A percentile compares a stretch with the other conserved stretches of the same genome.
phyloP scores from a whole-genome alignment of 1,284 basidiomycete genomes.

The Apiotrichum akiyoshidainum region DNA sequence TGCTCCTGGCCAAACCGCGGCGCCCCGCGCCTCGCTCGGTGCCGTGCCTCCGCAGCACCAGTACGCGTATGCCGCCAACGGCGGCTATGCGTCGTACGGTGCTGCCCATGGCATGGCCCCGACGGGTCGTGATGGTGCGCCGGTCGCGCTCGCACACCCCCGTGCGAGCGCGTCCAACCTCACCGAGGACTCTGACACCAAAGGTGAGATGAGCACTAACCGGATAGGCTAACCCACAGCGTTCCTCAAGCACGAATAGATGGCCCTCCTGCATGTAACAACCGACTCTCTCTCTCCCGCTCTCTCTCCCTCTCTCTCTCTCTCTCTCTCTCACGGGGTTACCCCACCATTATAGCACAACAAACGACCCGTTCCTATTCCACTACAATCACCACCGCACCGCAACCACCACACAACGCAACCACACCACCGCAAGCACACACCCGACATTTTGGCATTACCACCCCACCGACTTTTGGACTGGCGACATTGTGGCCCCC shows the following conservation, averaged over 20 bases:
- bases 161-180: constrained; percentile 7
- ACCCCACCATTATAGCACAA: neutral
- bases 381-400: neutral
- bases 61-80: constrained; percentile 3
- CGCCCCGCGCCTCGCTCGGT: constrained; percentile 7
- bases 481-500: neutral
- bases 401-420: neutral
- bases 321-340: neutral
- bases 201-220: constrained; percentile 1
- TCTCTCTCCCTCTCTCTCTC: neutral
- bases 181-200: constrained; percentile 3
- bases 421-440: neutral
- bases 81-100: constrained; percentile 11
- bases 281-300: neutral
- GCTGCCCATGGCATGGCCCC: constrained; percentile 2
- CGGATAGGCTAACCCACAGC: constrained; percentile 5
- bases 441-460: neutral
- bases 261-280: constrained; percentile 5
- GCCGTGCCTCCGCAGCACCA: constrained; percentile 2
- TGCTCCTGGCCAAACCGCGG: constrained; percentile 7
- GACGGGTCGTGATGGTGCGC: constrained; percentile 4
- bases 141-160: neutral
- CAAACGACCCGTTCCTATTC: neutral
- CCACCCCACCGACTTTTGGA: constrained; percentile 1
- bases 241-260: constrained; percentile 14